These are phyloP conservation scores for Globisporangium ultimum DNA, from an alignment of 352 stramenopile genomes.

Conservation along the genomic window DNA sequence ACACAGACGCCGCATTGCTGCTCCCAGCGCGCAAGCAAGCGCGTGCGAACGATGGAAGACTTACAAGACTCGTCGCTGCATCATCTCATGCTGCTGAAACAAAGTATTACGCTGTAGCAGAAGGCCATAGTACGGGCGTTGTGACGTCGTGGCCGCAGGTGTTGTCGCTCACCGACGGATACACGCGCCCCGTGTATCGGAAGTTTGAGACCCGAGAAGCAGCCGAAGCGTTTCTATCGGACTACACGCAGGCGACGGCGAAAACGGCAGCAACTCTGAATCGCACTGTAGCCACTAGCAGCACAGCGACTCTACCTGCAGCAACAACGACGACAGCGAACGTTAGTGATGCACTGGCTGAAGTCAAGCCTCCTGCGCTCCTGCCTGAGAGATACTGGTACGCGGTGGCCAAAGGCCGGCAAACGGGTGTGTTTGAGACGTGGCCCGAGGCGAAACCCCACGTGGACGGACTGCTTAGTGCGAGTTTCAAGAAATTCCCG, in stretches of 20 bases:
- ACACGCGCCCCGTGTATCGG: slow-evolving; percentile 20
- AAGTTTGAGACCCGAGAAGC: slow-evolving; percentile 27
- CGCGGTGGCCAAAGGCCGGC: slow-evolving; percentile 45
- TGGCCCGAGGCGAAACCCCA: slow-evolving; percentile 55
- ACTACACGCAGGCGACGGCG: not conserved
- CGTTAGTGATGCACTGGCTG: not conserved
- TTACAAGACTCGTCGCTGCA: slow-evolving; percentile 5
- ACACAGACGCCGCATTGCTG: not conserved
- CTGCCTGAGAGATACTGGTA: slow-evolving; percentile 31
- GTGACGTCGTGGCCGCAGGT: slow-evolving; percentile 33
- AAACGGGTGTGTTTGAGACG: slow-evolving; percentile 49
- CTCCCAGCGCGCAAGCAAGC: slow-evolving; percentile 4
- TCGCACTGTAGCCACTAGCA: too few relatives aligned
- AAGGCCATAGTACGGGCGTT: slow-evolving; percentile 32
- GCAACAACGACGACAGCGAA: not conserved
- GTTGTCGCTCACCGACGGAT: slow-evolving; percentile 25
- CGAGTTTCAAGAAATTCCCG: slow-evolving; percentile 56
- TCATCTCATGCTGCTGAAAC: not conserved
- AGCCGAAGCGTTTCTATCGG: slow-evolving; percentile 20
- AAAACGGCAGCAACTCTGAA: too few relatives aligned
- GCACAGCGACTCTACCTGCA: not conserved
- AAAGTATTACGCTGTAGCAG: slow-evolving; percentile 31
- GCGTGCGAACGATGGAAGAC: not conserved
- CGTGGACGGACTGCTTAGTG: slow-evolving; percentile 46
- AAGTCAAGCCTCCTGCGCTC: not conserved